A percentile compares a stretch with the other conserved stretches of the same genome.
Evolutionary conservation across 306 rosid species (phyloP).

Genomic region (Vigna unguiculata): DNA sequence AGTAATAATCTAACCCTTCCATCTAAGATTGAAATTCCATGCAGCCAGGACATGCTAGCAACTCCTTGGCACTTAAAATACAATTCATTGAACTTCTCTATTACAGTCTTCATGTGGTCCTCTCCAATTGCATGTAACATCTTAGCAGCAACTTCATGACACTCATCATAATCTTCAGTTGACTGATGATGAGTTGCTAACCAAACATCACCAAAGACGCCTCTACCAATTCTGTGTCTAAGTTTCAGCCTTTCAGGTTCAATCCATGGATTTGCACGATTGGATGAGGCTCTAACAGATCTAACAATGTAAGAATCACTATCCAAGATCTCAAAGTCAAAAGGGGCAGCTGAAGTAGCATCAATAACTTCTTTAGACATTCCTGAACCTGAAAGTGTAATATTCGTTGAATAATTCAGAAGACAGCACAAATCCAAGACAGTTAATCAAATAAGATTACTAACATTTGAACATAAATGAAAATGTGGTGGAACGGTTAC

Average conservation of each 20-base stretch:
- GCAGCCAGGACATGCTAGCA: slow-evolving; percentile 60
- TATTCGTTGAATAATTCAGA: slow-evolving; percentile 33
- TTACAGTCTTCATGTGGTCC: slow-evolving; percentile 60
- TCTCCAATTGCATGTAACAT: slow-evolving; percentile 75
- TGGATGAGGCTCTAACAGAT: slow-evolving; percentile 58
- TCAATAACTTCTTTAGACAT: slow-evolving; percentile 69
- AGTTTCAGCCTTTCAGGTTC: slow-evolving; percentile 85
- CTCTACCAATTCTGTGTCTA: slow-evolving; percentile 87
- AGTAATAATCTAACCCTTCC: slow-evolving; percentile 73
- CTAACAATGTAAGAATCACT: slow-evolving; percentile 57
- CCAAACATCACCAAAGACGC: slow-evolving; percentile 95
- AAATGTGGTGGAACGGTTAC: neutral
- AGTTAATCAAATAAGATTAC: neutral
- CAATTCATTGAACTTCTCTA: slow-evolving; percentile 67
- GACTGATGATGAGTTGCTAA: slow-evolving; percentile 91
- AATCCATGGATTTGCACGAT: slow-evolving; percentile 65
- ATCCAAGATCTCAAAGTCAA: slow-evolving; percentile 77
- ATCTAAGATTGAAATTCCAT: slow-evolving; percentile 71
- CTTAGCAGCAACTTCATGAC: slow-evolving; percentile 93
- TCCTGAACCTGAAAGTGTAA: slow-evolving; percentile 53
- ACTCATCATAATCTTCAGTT: slow-evolving; percentile 72
- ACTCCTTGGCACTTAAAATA: slow-evolving; percentile 69
- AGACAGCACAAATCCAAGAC: slow-evolving; percentile 19
- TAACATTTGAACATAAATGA: neutral
- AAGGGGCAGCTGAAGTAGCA: slow-evolving; percentile 56